Conservation (phyloP, 1,284 basidiomycete species). For the Marasmius oreades region DNA sequence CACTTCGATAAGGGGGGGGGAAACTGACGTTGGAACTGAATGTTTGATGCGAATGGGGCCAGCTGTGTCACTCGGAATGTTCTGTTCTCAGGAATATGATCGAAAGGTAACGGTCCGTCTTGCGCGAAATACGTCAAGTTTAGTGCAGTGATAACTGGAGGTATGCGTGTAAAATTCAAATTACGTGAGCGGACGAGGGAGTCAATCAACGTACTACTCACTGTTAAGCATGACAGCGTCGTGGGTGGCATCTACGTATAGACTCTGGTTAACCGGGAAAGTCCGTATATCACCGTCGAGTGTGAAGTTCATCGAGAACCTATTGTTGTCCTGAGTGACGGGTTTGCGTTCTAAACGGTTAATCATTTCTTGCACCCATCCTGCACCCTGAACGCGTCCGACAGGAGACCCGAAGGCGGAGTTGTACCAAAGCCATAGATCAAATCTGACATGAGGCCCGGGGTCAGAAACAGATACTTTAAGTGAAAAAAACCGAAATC, state of each 20-base stretch:
- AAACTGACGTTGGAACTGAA: conserved; percentile 69
- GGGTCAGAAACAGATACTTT: no score
- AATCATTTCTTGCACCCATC: conserved; percentile 81
- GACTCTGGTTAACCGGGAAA: conserved; percentile 77
- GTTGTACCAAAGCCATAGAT: conserved; percentile 63
- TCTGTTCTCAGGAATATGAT: conserved; percentile 62
- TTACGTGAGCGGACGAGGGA: conserved; percentile 9
- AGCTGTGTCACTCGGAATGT: conserved; percentile 65
- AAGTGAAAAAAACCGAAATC: conserved; percentile 1
- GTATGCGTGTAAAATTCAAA: not conserved
- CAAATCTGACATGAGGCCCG: conserved; percentile 32
- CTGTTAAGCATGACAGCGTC: conserved; percentile 81
- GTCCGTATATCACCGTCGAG: conserved; percentile 64
- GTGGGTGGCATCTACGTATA: conserved; percentile 87
- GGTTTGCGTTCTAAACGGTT: conserved; percentile 76
- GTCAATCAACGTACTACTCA: conserved; percentile 30
- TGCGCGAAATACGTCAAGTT: conserved; percentile 71
- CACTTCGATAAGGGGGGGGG: conserved; percentile 1
- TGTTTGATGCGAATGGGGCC: conserved; percentile 75
- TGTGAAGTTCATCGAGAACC: conserved; percentile 79
- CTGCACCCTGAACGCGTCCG: conserved; percentile 76
- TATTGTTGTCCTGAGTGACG: conserved; percentile 53
- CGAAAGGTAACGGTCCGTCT: conserved; percentile 65
- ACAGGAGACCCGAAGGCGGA: conserved; percentile 81
- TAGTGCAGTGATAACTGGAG: conserved; percentile 64